Evolutionary conservation across 2,329 filamentous ascomycete species (phyloP), one percentile per base, ranked within the genome.

Genomic region (Fusarium hostae): DNA sequence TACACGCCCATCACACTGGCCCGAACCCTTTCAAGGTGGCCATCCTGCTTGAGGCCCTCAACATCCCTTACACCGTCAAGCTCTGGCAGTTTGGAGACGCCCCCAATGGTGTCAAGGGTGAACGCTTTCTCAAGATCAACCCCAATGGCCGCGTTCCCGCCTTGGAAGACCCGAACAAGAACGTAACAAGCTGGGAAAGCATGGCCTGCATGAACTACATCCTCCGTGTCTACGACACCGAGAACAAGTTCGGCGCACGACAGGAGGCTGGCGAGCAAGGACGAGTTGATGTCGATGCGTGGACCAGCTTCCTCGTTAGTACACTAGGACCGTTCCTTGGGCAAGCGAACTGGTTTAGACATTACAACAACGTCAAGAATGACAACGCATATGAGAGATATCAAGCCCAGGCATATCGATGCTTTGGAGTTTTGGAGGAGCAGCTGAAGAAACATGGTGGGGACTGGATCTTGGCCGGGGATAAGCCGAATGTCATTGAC

Each of bases 61-160:
- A 63, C 2, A 30, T 81, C 0, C 77, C 77, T 4, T 80, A 79
- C 62, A 73, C 78, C 12, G 56, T 63, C 44, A 68, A 68, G n/a
- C 65, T 68, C 6, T 68, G 65, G 65, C 43, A 68, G 7, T 66
- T 68, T 0, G 50, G 66, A 1, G 52, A 69, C 6, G 39, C 39
- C 3, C 50, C 57, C 8, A 69, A 79, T 44, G 70, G 62, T 3
- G 63, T 78, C 30, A 62, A 76, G 7, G 68, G 73, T 5, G 37
- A 78, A 12, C 79, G 78, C 34, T 80, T 73, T 59, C 73, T 68
- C 2, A 47, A 64, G 24, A 51, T 80, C 59, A 80, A 80, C 47
- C 77, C 79, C 5, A 81, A 81, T 40, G 78, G 79, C 12, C 78
- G 79, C 3, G 58, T 79, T 3, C 79, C 79, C 0, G 73, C 76